A percentile compares a stretch with the other conserved stretches of the same genome.
These are phyloP conservation scores for Drosera spatulata DNA, from an alignment of 179 eudicot species.

Conservation along the genomic window DNA sequence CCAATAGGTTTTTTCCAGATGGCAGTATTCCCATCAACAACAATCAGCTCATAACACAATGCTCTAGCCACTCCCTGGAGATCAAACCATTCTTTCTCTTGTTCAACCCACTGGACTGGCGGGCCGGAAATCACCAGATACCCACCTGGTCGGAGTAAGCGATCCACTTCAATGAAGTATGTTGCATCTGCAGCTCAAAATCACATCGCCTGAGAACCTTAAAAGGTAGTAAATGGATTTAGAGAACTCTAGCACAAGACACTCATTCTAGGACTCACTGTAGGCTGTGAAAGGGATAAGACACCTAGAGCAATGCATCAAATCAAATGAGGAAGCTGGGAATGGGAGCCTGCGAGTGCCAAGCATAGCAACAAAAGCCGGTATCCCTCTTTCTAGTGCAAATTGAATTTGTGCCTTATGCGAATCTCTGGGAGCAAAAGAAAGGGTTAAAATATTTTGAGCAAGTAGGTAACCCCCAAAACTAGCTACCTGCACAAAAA, in stretches of 20 bases:
- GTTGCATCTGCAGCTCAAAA: slow-evolving; percentile 62
- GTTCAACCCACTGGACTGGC: slow-evolving; percentile 89
- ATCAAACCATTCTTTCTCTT: slow-evolving; percentile 97
- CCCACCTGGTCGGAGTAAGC: slow-evolving; percentile 90
- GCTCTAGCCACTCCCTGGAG: slow-evolving; percentile 87
- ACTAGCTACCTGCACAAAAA: slow-evolving; percentile 74
- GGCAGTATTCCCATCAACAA: slow-evolving; percentile 81
- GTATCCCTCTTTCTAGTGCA: slow-evolving; percentile 91
- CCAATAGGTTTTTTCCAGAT: slow-evolving; percentile 86
- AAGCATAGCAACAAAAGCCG: slow-evolving; percentile 95
- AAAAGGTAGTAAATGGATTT: background rate
- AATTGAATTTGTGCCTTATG: slow-evolving; percentile 93
- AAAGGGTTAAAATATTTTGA: slow-evolving; percentile 64
- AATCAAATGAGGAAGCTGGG: slow-evolving; percentile 84
- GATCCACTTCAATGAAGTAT: slow-evolving; percentile 86
- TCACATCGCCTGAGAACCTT: slow-evolving; percentile 1
- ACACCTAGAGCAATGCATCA: slow-evolving; percentile 93
- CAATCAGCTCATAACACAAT: slow-evolving; percentile 82
- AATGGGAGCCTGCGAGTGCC: slow-evolving; percentile 91
- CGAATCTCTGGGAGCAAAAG: slow-evolving; percentile 97
- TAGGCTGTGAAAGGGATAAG: slow-evolving; percentile 89
- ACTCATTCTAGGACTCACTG: slow-evolving; percentile 39
- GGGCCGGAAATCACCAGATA: slow-evolving; percentile 87
- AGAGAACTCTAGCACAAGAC: background rate
- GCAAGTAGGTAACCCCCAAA: slow-evolving; percentile 83